phyloP scores from a whole-genome alignment of 805 yeast species.

The Wickerhamomyces chaumierensis region DNA sequence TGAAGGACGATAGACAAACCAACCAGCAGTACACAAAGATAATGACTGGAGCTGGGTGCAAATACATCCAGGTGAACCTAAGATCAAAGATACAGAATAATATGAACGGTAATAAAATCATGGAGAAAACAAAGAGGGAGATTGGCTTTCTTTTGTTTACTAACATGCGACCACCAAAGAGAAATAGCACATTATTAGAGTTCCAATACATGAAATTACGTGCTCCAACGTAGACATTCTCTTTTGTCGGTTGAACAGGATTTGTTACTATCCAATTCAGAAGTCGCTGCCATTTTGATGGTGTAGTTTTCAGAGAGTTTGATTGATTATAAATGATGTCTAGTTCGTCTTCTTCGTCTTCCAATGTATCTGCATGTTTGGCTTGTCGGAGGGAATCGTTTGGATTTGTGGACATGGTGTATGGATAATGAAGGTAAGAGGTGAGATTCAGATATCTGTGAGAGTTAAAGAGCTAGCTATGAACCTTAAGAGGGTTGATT shows the following conservation, averaged over 20 bases:
- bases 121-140: slow-evolving; percentile 24
- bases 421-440: neutral
- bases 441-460: too few species aligned
- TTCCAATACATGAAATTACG: slow-evolving; percentile 33
- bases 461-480: too few species aligned
- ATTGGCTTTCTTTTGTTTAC: slow-evolving; percentile 29
- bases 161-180: slow-evolving; percentile 57
- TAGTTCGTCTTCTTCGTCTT: neutral
- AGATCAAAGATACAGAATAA: slow-evolving; percentile 42
- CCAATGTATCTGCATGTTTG: neutral
- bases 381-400: neutral
- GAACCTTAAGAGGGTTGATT: too few species aligned
- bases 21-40: slow-evolving; percentile 50
- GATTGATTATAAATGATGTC: neutral
- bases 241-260: neutral
- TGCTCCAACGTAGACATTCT: neutral
- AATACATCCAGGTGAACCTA: slow-evolving; percentile 32
- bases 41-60: slow-evolving; percentile 45
- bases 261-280: neutral
- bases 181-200: slow-evolving; percentile 32
- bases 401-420: too few species aligned
- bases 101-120: slow-evolving; percentile 34
- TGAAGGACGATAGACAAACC: slow-evolving; percentile 33
- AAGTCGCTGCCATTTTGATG: neutral
- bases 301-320: neutral